Percentiles rank a stretch among this genome's conserved stretches.
phyloP scores from a whole-genome alignment of 257 asterid genomes.

The Solanum pennellii region DNA sequence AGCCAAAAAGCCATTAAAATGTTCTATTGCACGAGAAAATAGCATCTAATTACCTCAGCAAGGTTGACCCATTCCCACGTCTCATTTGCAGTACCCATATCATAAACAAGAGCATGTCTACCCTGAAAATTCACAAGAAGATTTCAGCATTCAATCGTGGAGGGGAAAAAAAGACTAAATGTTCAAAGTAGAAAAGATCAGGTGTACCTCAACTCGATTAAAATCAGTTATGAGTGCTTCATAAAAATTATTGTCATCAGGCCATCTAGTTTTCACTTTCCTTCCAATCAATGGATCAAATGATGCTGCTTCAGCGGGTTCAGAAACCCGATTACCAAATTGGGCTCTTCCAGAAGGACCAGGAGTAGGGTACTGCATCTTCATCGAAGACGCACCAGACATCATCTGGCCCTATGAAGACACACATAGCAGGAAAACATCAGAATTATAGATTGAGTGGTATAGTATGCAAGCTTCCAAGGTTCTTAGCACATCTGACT shows the following conservation, averaged over 20 bases:
- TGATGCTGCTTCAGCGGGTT: conserved; percentile 32
- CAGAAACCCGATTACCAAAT: conserved; percentile 45
- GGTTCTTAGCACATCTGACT: conserved; percentile 21
- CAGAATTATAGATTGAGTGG: neutral
- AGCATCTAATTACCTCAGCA: conserved; percentile 44
- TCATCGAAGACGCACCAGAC: conserved; percentile 48
- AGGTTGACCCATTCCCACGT: conserved; percentile 79
- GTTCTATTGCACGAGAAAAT: neutral
- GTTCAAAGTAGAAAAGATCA: conserved; percentile 1
- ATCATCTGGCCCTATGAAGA: conserved; percentile 36
- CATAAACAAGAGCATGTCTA: conserved; percentile 56
- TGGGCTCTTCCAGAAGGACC: conserved; percentile 80
- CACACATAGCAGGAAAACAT: conserved; percentile 22
- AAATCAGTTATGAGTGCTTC: conserved; percentile 60
- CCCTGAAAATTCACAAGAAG: conserved; percentile 33
- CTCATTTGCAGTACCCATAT: conserved; percentile 43
- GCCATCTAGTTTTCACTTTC: conserved; percentile 72
- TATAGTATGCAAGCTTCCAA: neutral
- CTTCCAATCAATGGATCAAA: conserved; percentile 48
- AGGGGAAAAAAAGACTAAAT: conserved; percentile 2
- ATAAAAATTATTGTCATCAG: conserved; percentile 71
- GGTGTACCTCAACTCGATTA: conserved; percentile 41
- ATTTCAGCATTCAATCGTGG: neutral
- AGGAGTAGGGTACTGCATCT: conserved; percentile 51
- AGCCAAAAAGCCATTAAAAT: neutral